Conservation (phyloP, 768 basidiomycete species). For the Trametes cinnabarina region DNA sequence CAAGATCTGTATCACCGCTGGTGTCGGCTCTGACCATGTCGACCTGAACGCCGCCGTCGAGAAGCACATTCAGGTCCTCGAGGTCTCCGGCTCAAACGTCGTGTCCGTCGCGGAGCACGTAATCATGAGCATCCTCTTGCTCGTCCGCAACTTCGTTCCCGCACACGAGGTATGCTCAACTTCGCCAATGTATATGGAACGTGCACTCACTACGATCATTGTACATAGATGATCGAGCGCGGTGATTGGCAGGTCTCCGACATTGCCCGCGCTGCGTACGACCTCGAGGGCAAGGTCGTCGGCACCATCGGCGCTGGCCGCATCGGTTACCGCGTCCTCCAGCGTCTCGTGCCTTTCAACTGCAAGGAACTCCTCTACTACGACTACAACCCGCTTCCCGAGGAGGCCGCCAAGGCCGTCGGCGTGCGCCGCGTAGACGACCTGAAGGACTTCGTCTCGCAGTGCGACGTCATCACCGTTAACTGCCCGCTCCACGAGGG, state of each 20-base stretch:
- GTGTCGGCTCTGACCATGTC: conserved; percentile 88
- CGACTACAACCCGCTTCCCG: conserved; percentile 75
- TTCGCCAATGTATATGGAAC: neutral
- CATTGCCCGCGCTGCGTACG: conserved; percentile 79
- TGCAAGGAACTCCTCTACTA: conserved; percentile 90
- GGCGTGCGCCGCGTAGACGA: conserved; percentile 74
- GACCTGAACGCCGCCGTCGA: conserved; percentile 88
- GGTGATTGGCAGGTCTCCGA: conserved; percentile 89
- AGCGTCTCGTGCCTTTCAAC: conserved; percentile 79
- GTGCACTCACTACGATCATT: neutral
- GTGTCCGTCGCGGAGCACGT: conserved; percentile 91
- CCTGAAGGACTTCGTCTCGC: conserved; percentile 59
- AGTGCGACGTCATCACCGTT: conserved; percentile 80
- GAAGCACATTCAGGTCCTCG: conserved; percentile 59
- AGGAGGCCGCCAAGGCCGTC: conserved; percentile 64
- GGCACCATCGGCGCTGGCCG: conserved; percentile 82
- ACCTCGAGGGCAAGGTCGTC: conserved; percentile 88
- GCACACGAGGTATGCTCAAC: conserved; percentile 66
- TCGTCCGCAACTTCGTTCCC: conserved; percentile 87
- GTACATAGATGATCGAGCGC: conserved; percentile 66
- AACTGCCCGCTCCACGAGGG: conserved; percentile 88
- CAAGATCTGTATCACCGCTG: conserved; percentile 87
- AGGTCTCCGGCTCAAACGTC: conserved; percentile 87
- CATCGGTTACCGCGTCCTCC: conserved; percentile 86
- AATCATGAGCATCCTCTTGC: conserved; percentile 84